Base-by-base conservation (phyloP, 805 yeast species). In the Candida montana region DNA sequence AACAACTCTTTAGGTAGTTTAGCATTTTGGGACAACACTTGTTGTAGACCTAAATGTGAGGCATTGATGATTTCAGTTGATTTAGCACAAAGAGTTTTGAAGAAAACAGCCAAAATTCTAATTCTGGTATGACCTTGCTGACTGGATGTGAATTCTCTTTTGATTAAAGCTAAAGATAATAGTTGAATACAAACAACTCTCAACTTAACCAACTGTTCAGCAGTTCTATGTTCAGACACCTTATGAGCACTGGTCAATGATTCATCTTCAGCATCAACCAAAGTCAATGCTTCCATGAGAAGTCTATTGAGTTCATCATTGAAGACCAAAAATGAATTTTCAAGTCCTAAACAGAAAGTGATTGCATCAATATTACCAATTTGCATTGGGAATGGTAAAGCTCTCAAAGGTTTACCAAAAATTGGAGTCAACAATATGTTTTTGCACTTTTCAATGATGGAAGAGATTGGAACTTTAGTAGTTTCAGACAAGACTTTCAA, bases 191-290 rank as follows among this genome's bases (percentile, higher is more conserved):
- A 93, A 3, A 88, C 95, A 23, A 93, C 93, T 41, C 99, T 72
- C 32, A 95, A 64, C 50, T 86, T 88, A 4, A 89, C 81, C 40
- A 95, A 69, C 53, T 91, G 97, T 56, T 87, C 91, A 0, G 95
- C 74, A 0, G 96, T 90, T 42, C 88, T 74, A 55, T 89, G 81
- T 55, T 93, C 99, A 35, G 85, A 76, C 2, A 88, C 79, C 28
- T 93, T 74, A 54, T 86, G 95, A 0, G 88, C 85, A 48, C 89
- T 86, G 0, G 96, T 88, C 47, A 95, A 69, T 2, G 96, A 86
- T 53, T 91, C 97, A 60, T 93, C 99, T 44, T 93, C 99, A 0
- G 99, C 98, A 64, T 93, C 99, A 7, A 93, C 97, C 37, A 93
- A 67, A 0, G 96, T 96, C 42, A 91, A 69, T 0, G 97, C 96